A percentile compares a stretch with the other conserved stretches of the same genome.
These are phyloP conservation scores for Polyporus tsugae DNA, from an alignment of 1,284 basidiomycete genomes.

Conservation along the genomic window DNA sequence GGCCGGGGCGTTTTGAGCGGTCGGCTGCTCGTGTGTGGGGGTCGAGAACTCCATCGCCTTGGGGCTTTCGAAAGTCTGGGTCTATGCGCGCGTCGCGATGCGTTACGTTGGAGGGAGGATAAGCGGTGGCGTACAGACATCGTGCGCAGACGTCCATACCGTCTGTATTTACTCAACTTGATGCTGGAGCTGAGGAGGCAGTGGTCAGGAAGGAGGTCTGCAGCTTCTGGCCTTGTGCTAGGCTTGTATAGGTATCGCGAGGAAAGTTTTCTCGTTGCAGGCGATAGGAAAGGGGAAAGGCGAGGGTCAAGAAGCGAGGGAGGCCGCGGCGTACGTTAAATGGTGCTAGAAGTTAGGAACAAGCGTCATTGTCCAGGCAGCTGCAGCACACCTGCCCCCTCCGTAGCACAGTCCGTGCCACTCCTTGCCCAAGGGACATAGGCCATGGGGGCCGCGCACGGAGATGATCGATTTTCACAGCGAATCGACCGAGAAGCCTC, in stretches of 20 bases:
- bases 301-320: neutral
- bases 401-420: neutral
- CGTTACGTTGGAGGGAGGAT: constrained; percentile 7
- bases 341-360: neutral
- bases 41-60: constrained; percentile 5
- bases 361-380: constrained; percentile 1
- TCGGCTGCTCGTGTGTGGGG: constrained; percentile 10
- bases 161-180: neutral
- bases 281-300: neutral
- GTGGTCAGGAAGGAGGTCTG: neutral
- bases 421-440: neutral
- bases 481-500: neutral
- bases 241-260: neutral
- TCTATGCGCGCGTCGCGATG: neutral
- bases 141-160: neutral
- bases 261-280: neutral
- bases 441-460: neutral
- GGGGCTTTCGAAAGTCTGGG: neutral
- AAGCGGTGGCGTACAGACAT: constrained; percentile 4
- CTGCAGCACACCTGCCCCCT: neutral
- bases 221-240: neutral
- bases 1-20: constrained; percentile 4
- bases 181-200: neutral
- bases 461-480: constrained; percentile 1
- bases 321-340: constrained; percentile 3